Evolutionary conservation across 805 yeast genomes (phyloP).

Genomic region (Kodamaea restingae): DNA sequence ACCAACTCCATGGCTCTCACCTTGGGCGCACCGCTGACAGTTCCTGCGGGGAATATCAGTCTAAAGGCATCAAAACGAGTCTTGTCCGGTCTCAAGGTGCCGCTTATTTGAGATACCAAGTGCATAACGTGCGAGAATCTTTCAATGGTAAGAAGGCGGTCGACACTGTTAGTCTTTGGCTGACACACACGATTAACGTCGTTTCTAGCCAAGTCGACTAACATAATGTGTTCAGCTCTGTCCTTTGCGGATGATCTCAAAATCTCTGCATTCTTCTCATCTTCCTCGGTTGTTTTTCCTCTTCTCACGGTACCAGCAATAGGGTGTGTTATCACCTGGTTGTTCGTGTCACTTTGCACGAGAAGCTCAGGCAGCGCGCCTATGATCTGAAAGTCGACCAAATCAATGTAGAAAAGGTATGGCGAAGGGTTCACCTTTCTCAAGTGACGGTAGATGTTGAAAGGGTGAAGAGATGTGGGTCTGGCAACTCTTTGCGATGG

Average conservation of each 20-base stretch:
- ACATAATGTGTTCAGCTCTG: constrained; percentile 97
- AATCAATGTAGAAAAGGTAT: constrained; percentile 89
- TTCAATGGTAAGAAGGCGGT: constrained; percentile 83
- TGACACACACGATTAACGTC: constrained; percentile 94
- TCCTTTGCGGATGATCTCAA: constrained; percentile 79
- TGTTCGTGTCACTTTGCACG: constrained; percentile 71
- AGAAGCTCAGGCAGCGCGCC: constrained; percentile 97
- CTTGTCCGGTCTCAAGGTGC: constrained; percentile 77
- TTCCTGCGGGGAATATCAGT: constrained; percentile 98
- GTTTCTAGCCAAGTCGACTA: constrained; percentile 95
- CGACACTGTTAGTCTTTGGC: constrained; percentile 80
- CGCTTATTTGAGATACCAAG: constrained; percentile 90
- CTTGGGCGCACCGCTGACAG: constrained; percentile 98
- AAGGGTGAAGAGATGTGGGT: constrained; percentile 93
- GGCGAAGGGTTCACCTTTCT: constrained; percentile 98
- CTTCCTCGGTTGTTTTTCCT: constrained; percentile 89
- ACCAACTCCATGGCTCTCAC: constrained; percentile 95
- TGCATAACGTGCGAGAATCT: constrained; percentile 97
- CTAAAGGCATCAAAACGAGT: constrained; percentile 95
- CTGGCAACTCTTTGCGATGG: constrained; percentile 97
- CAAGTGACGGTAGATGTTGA: constrained; percentile 90
- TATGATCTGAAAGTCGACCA: constrained; percentile 85
- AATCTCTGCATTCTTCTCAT: constrained; percentile 72
- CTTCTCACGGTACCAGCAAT: constrained; percentile 95
- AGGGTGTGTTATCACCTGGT: constrained; percentile 88